These are phyloP conservation scores for Teunomyces cretensis DNA, from an alignment of 805 yeast genomes.

Conservation along the genomic window DNA sequence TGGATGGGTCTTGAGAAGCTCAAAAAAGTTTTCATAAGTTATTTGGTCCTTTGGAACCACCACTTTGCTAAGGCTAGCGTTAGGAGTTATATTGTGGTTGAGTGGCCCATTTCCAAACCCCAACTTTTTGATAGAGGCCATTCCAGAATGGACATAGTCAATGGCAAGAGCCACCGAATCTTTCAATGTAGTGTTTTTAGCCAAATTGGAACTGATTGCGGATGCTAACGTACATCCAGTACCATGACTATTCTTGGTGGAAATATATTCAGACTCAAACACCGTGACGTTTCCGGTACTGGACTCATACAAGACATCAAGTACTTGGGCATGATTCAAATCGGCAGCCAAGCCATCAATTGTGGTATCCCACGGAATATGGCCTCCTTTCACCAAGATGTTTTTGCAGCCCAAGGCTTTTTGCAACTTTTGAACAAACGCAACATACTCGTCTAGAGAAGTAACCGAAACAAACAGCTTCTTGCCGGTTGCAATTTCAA, in stretches of 20 bases:
- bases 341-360: conserved; percentile 6
- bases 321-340: conserved; percentile 17
- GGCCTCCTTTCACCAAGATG: conserved; percentile 81
- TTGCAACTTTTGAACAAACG: conserved; percentile 26
- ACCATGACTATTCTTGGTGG: conserved; percentile 71
- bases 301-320: conserved; percentile 56
- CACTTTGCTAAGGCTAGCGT: conserved; percentile 6
- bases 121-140: conserved; percentile 40
- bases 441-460: conserved; percentile 34
- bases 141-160: conserved; percentile 66
- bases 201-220: conserved; percentile 73
- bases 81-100: conserved; percentile 56
- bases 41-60: conserved; percentile 5
- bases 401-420: conserved; percentile 41
- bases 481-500: conserved; percentile 25
- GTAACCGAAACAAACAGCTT: conserved; percentile 14
- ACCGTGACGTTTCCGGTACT: conserved; percentile 32
- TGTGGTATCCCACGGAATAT: conserved; percentile 45
- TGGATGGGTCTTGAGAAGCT: conserved; percentile 57
- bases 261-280: conserved; percentile 46
- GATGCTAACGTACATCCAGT: conserved; percentile 90
- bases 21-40: conserved; percentile 20
- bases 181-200: conserved; percentile 47
- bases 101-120: conserved; percentile 69
- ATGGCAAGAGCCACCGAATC: conserved; percentile 58